phyloP scores from a whole-genome alignment of 1,139 yeast genomes.

The Geotrichum restrictum region DNA sequence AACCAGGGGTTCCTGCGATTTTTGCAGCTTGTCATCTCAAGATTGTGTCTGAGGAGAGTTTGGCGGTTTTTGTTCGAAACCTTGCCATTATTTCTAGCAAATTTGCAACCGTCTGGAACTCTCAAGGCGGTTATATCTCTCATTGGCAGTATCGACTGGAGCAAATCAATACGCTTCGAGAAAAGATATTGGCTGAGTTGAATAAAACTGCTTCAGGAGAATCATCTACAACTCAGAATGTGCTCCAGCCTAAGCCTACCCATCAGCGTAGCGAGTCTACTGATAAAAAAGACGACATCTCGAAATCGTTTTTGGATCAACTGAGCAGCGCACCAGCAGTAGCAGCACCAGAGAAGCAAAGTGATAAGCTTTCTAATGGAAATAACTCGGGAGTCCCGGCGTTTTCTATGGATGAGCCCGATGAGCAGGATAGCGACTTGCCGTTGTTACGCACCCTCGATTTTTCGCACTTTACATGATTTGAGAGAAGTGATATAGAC shows the following conservation, averaged over 20 bases:
- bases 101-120: constrained; percentile 74
- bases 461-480: constrained; percentile 15
- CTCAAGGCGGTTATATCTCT: constrained; percentile 50
- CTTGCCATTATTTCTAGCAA: constrained; percentile 63
- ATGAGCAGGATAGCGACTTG: constrained; percentile 19
- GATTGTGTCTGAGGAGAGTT: constrained; percentile 55
- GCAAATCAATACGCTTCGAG: constrained; percentile 51
- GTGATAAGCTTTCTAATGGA: constrained; percentile 14
- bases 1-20: constrained; percentile 70
- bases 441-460: constrained; percentile 23
- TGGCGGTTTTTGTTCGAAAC: constrained; percentile 64
- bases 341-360: neutral
- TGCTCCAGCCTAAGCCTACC: neutral
- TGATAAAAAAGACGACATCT: constrained; percentile 13
- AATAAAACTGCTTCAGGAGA: constrained; percentile 22
- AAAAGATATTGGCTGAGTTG: constrained; percentile 40
- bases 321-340: constrained; percentile 23
- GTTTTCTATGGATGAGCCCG: constrained; percentile 19
- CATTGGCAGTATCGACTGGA: constrained; percentile 66
- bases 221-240: constrained; percentile 9
- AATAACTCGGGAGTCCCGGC: constrained; percentile 4
- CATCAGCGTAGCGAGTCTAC: constrained; percentile 10
- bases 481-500: neutral
- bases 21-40: constrained; percentile 75
- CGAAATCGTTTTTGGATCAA: constrained; percentile 29